Base-by-base conservation (phyloP, 495 filamentous ascomycete genomes). In the Aspergillus panamensis region DNA sequence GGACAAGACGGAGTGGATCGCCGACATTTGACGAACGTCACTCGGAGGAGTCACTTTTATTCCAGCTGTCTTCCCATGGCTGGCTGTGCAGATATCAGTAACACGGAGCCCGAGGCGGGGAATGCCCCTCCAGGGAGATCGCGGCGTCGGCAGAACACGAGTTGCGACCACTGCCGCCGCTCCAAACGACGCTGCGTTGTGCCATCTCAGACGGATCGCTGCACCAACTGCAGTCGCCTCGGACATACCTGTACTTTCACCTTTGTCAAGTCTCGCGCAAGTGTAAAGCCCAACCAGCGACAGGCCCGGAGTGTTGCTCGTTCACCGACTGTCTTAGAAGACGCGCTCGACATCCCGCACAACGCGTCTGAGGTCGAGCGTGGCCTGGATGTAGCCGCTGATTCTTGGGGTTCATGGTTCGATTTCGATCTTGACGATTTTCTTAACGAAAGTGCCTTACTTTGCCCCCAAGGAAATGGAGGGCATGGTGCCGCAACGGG, bases 151-250 rank as follows among this genome's bases (percentile, higher is more conserved):
- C 67, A 68, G 39, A 62, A 68, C 42, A 57, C 61, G 1, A 70
- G 65, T 52, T 70, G 67, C 51, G 67, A 70, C 45, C 55, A 56
- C 10, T 70, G 65, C 45, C 55, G 67, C 2, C 65, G 63, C 31
- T 66, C 62, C 9, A 70, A 70, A 29, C 61, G 67, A 37, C 65
- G 66, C 10, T 70, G 67, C 44, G 44, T 62, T 17, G 60, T 68
- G 16, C 25, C 48, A 40, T 10, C 43, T 4, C 16, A 8, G 48
- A 12, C 14, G 7, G 40, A 56, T 8, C 47, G 20, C 3, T 68
- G 67, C 35, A 30, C 58, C 4, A 57, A 64, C 49, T 70, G 67
- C 59, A 17, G 45, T 13, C 65, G 66, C 8, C 40, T 68, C 17
- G 62, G 59, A 42, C 59, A 59, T 44, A 8, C 48, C 6, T 70